Evolutionary conservation across 139 green algal species (phyloP), one percentile per base, ranked within the genome.

Genomic region (Eudorina sp.): DNA sequence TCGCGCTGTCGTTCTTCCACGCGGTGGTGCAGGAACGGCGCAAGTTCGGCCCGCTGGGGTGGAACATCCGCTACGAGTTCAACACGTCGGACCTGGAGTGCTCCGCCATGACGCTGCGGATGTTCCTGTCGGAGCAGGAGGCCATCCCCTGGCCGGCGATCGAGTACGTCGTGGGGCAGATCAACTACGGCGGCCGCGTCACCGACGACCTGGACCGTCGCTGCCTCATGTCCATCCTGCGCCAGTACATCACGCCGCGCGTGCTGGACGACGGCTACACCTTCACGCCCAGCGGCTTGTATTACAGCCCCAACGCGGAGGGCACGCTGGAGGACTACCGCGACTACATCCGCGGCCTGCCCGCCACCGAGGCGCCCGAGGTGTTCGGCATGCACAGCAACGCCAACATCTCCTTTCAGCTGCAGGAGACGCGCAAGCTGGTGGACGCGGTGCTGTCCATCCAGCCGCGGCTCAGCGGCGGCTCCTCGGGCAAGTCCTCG

Each of bases 311-410:
- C 4, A 14, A 53, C 36, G 41, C 40, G 29, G 88, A 86, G 40
- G 66, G 86, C 31, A 70, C 58, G 27, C 81, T 96, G 55, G 91
- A 95, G 2, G 83, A 72, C 14, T 94, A 95, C 83, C 83, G 93
- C 74, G 94, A 96, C 29, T 96, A 95, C 90, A 88, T 98, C 43
- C 60, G 79, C 51, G 45, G 25, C 45, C 85, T 98, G 78, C 94
- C 96, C 9, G 31, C 81, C 53, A 91, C 86, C 13, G 95, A 98
- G 87, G 93, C 91, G 34, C 96, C 96, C 21, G 96, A 97, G 82
- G 95, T 98, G 72, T 98, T 98, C 94, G 96, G 96, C 75, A 96
- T 98, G 94, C 96, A 98, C 84, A 55, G 94, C 58, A 98, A 98
- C 80, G 96, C 96, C 41, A 95, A 97, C 91, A 97, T 97, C 79